Base-by-base conservation (phyloP, 1,284 basidiomycete genomes). In the Melanopsichium pennsylvanicum region DNA sequence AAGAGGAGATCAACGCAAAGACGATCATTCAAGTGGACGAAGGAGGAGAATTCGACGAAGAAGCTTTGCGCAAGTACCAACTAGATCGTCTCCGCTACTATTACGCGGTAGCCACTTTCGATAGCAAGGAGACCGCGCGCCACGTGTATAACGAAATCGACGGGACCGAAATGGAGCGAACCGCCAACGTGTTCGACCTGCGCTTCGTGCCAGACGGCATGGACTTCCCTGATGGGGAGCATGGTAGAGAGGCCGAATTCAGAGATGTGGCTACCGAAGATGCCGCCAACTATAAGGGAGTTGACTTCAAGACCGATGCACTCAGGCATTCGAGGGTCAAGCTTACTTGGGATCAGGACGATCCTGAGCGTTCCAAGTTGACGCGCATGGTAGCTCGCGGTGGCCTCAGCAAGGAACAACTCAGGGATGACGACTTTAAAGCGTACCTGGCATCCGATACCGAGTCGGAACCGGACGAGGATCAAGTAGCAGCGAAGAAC, bases 301-400 rank as follows among this genome's bases (percentile, higher is more conserved):
- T 95, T 27, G 93, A 98, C 42, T 99, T 95, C 76, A 89, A 90
- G 25, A 99, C 96, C 1, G 92, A 95, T 79, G 93, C 93, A 75
- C 36, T 99, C n/a, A 89, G 96, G 8, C 94, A 98, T 81, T 98
- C 96, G 12, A 94, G 93, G 83, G 95, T 98, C 70, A 95, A 92
- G 78, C 85, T 98, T 22, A 97, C 95, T 9, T 99, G 96, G 96
- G 96, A 98, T 77, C 92, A 94, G 67, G 96, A 98, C 81, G 95
- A 98, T 75, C 89, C 92, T 2, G 90, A 95, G 78, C 89, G 96
- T 16, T 86, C 85, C 59, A 88, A 88, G 55, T 76, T 96, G 39
- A 92, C 78, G 5, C 67, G 70, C 5, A 55, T 71, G 37, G 70
- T 67, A 0, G 52, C 58, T 23, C 54, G 67, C 13, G 55, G 66